Conservation (phyloP, 2,329 filamentous ascomycete genomes). For the Paecilomyces variotii region DNA sequence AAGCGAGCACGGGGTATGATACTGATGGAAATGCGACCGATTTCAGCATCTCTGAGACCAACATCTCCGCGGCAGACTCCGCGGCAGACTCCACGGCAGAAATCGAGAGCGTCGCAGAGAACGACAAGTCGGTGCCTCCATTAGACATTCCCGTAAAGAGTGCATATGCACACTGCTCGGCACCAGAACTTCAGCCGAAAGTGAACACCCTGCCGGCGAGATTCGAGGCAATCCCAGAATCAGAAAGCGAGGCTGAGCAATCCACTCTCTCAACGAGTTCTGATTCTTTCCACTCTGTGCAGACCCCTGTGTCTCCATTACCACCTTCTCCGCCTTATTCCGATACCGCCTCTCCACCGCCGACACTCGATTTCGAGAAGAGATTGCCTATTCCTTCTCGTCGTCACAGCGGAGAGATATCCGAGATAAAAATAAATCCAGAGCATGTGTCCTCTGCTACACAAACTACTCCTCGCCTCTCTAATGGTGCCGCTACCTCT, state of each 20-base stretch:
- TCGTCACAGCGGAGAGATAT: constrained; percentile 20
- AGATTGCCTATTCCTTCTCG: neutral
- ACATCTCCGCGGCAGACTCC: neutral
- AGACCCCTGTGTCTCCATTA: constrained; percentile 9
- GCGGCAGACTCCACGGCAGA: neutral
- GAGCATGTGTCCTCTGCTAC: constrained; percentile 10
- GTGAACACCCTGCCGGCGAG: constrained; percentile 31
- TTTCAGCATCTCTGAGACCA: constrained; percentile 11
- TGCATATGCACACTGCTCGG: neutral
- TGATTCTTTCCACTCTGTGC: constrained; percentile 37
- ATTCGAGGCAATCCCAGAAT: constrained; percentile 25
- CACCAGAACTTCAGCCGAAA: constrained; percentile 1
- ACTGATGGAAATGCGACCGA: constrained; percentile 27
- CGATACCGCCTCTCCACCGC: constrained; percentile 12
- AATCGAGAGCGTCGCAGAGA: neutral
- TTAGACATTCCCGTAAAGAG: constrained; percentile 6
- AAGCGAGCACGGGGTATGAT: constrained; percentile 21
- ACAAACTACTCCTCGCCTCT: neutral
- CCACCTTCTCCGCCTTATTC: constrained; percentile 11
- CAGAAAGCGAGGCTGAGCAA: constrained; percentile 18
- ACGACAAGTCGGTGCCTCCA: neutral
- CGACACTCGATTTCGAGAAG: constrained; percentile 8
- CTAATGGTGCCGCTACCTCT: neutral
- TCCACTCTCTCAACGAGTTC: constrained; percentile 27
- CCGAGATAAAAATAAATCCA: constrained; percentile 17